Base-by-base conservation (phyloP, 1,284 basidiomycete species). In the Lentinus polychrous region DNA sequence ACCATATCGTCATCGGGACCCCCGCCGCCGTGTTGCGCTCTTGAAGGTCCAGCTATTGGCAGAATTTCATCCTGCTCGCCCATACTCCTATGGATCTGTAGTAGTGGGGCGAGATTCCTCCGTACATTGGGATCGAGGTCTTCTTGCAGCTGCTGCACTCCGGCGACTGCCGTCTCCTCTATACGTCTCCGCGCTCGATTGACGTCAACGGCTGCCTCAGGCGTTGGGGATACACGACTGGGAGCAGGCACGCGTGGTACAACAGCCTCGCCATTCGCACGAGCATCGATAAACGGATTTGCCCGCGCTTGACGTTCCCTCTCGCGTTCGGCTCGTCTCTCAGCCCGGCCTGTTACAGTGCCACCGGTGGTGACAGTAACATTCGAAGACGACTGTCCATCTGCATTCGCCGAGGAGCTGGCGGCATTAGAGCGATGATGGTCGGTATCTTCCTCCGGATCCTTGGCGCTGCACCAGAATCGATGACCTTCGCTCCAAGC, bases 401-500 rank as follows among this genome's bases (percentile, higher is more conserved):
- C 35, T 7, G 41, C 42, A 17, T 35, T 49, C 15, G 27, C 22
- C 34, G 43, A 20, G n/a, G 48, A 18, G 14, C 14, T 38, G n/a
- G 5, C 33, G 33, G 41, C 48, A 32, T 32, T 47, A 31, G 46
- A 38, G n/a, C 46, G 49, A 35, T 59, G 59, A 20, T 60, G 57
- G 37, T 73, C 70, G 0, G 62, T 65, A 3, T 76, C 76, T 4
- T 86, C 85, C 23, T 87, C 86, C 2, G 75, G 80, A 37, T 89
- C 86, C 58, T 81, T 85, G 11, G 78, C 83, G 53, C 79, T 83
- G 59, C 86, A 90, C 86, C 86, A 90, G 61, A 90, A 98, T 46
- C 95, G 78, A 66, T 99, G 95, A 0, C 96, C 95, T 61, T 94
- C 93, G 55, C 88, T 89, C 96, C 94, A 99, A 1, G 94, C 94